Evolutionary conservation across 805 yeast genomes (phyloP).

Genomic region (Zygoascus flipseniorum): DNA sequence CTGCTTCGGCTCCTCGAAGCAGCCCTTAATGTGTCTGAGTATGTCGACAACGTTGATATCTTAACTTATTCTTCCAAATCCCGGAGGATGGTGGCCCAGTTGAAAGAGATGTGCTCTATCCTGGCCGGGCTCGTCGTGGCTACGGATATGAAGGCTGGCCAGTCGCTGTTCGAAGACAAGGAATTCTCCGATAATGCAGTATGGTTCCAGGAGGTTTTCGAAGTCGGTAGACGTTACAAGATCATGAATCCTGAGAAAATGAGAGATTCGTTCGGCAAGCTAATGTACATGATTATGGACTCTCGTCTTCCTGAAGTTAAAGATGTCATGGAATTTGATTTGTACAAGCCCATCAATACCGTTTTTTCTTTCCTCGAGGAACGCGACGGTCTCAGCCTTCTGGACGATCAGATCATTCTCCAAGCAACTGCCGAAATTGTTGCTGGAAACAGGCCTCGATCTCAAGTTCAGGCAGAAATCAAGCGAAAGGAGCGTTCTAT

Average conservation of each 20-base stretch:
- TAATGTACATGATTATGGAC: conserved; percentile 82
- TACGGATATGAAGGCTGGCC: conserved; percentile 63
- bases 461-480: conserved; percentile 49
- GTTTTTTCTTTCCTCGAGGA: conserved; percentile 42
- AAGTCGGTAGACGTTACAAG: conserved; percentile 72
- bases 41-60: conserved; percentile 72
- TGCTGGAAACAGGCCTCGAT: conserved; percentile 48
- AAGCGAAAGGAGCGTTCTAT: conserved; percentile 62
- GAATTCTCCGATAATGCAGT: conserved; percentile 61
- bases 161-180: conserved; percentile 52
- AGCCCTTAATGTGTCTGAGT: conserved; percentile 69
- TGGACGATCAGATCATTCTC: conserved; percentile 50
- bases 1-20: conserved; percentile 60
- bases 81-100: conserved; percentile 61
- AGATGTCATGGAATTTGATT: conserved; percentile 65
- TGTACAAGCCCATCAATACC: conserved; percentile 63
- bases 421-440: conserved; percentile 62
- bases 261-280: conserved; percentile 71
- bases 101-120: conserved; percentile 70
- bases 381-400: conserved; percentile 33
- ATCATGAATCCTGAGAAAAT: conserved; percentile 78
- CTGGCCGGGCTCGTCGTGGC: conserved; percentile 74
- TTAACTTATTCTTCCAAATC: conserved; percentile 58
- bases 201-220: conserved; percentile 66
- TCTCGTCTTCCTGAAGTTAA: conserved; percentile 64